Percentiles rank a stretch among this genome's conserved stretches.
These are phyloP conservation scores for Paramecium sexaurelia DNA, from an alignment of 73 alveolate species.

Conservation along the genomic window DNA sequence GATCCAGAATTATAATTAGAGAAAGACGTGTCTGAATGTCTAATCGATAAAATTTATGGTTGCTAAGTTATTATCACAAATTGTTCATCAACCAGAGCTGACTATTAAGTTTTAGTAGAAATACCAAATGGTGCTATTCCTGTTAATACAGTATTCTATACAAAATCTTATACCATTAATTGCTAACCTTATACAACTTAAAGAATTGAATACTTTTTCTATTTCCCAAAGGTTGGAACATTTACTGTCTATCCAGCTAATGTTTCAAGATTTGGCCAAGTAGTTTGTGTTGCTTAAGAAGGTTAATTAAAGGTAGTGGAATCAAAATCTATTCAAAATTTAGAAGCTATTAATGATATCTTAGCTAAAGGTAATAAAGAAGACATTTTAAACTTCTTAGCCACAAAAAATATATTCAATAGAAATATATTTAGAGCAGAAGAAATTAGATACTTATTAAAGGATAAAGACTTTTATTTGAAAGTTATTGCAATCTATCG, in stretches of 20 bases:
- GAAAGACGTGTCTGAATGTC: conserved; percentile 80
- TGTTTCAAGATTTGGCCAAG: conserved; percentile 78
- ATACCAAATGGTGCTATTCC: conserved; percentile 95
- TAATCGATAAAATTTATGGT: conserved; percentile 79
- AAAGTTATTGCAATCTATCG: conserved; percentile 77
- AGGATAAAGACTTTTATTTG: conserved; percentile 80
- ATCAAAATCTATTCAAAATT: conserved; percentile 42
- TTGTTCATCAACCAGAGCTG: conserved; percentile 76
- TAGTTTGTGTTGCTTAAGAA: conserved; percentile 81
- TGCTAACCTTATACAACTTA: conserved; percentile 84
- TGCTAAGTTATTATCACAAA: conserved; percentile 94
- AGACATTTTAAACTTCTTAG: conserved; percentile 74
- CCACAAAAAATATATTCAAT: conserved; percentile 70
- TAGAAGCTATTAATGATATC: conserved; percentile 79
- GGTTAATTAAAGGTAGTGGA: conserved; percentile 71
- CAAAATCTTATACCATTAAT: conserved; percentile 70
- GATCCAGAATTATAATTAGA: conserved; percentile 66
- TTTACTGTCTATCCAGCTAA: conserved; percentile 87
- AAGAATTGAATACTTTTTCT: conserved; percentile 78
- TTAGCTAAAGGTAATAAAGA: conserved; percentile 75
- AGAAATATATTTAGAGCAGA: conserved; percentile 70
- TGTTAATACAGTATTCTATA: conserved; percentile 73
- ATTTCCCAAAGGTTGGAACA: conserved; percentile 91
- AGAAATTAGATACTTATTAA: conserved; percentile 72
- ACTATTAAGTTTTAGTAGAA: conserved; percentile 82